Evolutionary conservation across 2,329 filamentous ascomycete species (phyloP), one percentile per base, ranked within the genome.

Genomic region (Fusarium zealandicum): DNA sequence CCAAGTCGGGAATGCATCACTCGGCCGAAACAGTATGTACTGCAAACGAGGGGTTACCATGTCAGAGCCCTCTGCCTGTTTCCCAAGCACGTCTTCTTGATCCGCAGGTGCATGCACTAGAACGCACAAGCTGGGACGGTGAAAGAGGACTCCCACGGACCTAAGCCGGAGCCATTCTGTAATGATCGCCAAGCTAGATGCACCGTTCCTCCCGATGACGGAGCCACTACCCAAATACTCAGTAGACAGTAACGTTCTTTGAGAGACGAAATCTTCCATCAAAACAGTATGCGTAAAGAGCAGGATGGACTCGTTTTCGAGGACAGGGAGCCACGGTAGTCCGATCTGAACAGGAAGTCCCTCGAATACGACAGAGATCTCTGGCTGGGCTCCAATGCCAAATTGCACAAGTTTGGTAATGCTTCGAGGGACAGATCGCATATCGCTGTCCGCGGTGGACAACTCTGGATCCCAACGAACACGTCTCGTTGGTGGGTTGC

Each of bases 81-180:
- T 12, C n/a, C 13, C 47, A 12, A 67, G 44, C 16, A 54, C 64
- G 72, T 75, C 79, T 0, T 71, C 69, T 1, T 73, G 69, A 43
- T 73, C 74, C 20, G 64, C 65, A 2, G 69, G 52, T 2, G 77
- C 73, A 42, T 76, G 76, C 1, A 81, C 35, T 5, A 82, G 42
- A 14, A 82, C 56, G 43, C 71, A 75, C 27, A 69, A 73, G 10
- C 68, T 53, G 4, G 66, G 56, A 13, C 60, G 46, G 16, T 72
- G 60, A 30, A 69, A 72, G 9, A 76, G 63, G 1, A 78, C 57
- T 1, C 74, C 78, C 3, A 75, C 66, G 7, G 72, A 69, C 8
- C 70, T 72, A 4, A 71, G 39, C 18, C 59, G 64, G 3, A 82
- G 69, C 36, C 72, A 69, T 16, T 71, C 64, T 5, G 72, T 68